These are phyloP conservation scores for Hygrocybe coccinea DNA, from an alignment of 768 basidiomycete species.

Conservation along the genomic window DNA sequence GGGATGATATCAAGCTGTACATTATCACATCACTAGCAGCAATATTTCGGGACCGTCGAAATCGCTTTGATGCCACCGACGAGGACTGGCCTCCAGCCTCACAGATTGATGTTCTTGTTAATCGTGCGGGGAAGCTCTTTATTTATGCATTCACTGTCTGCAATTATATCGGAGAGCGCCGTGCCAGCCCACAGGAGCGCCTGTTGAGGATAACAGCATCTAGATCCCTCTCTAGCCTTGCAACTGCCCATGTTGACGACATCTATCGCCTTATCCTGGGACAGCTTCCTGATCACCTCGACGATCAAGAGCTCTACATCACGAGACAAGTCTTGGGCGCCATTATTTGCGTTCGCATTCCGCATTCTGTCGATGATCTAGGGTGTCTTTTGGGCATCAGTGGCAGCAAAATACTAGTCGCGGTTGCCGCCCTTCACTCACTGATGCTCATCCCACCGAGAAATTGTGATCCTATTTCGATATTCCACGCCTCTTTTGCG, in stretches of 20 bases:
- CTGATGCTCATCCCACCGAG: background rate
- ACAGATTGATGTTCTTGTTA: conserved; percentile 1
- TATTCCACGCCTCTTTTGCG: background rate
- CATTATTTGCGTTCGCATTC: background rate
- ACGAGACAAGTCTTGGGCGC: background rate
- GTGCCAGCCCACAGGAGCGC: background rate
- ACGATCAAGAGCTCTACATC: background rate
- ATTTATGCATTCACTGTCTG: conserved; percentile 20
- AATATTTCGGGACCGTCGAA: background rate
- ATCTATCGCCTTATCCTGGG: background rate
- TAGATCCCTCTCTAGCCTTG: background rate
- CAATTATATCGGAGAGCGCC: conserved; percentile 12
- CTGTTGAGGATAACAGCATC: background rate
- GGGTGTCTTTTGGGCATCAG: background rate
- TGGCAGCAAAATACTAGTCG: background rate
- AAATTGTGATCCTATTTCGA: background rate
- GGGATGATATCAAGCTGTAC: background rate
- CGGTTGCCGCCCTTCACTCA: background rate
- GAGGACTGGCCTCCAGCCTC: conserved; percentile 14
- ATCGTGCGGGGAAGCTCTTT: conserved; percentile 14
- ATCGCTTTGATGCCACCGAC: background rate
- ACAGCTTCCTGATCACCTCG: background rate
- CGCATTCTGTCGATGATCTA: background rate
- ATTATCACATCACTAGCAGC: background rate
- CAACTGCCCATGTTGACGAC: background rate